phyloP scores from a whole-genome alignment of 495 filamentous ascomycete species.

The Neurospora terricola region DNA sequence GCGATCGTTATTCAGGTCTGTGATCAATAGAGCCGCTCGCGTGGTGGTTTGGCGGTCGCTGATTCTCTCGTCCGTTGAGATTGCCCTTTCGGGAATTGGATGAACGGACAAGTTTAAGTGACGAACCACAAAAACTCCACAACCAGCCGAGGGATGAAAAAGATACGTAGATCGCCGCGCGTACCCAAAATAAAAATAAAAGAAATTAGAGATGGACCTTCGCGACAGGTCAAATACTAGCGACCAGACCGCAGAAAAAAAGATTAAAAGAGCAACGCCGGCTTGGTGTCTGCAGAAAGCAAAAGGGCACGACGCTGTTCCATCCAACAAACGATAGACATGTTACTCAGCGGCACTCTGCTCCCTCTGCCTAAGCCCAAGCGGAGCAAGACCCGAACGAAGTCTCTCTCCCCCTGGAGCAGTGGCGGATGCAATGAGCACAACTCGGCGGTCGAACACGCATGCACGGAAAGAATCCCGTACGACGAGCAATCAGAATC shows the following conservation, averaged over 20 bases:
- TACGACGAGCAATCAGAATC: not conserved
- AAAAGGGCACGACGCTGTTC: not conserved
- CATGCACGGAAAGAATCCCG: not conserved
- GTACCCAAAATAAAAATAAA: not conserved
- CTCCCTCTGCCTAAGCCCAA: not conserved
- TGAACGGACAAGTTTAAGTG: not conserved
- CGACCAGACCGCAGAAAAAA: not conserved
- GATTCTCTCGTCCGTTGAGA: not conserved
- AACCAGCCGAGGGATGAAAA: not conserved
- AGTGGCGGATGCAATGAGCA: not conserved
- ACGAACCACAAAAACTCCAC: not conserved
- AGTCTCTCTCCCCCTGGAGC: not conserved
- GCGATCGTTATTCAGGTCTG: not conserved
- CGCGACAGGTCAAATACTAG: not conserved
- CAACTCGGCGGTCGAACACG: not conserved
- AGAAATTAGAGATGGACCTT: not conserved
- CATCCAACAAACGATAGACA: not conserved
- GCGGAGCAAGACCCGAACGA: not conserved
- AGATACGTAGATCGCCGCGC: not conserved
- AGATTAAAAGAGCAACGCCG: not conserved
- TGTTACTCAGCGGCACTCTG: not conserved
- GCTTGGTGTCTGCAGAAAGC: not conserved
- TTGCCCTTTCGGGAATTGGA: not conserved
- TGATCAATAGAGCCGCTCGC: not conserved
- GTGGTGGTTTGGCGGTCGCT: not conserved